These are phyloP conservation scores for Porpolomopsis calyptriformis DNA, from an alignment of 768 basidiomycete genomes.

Conservation along the genomic window DNA sequence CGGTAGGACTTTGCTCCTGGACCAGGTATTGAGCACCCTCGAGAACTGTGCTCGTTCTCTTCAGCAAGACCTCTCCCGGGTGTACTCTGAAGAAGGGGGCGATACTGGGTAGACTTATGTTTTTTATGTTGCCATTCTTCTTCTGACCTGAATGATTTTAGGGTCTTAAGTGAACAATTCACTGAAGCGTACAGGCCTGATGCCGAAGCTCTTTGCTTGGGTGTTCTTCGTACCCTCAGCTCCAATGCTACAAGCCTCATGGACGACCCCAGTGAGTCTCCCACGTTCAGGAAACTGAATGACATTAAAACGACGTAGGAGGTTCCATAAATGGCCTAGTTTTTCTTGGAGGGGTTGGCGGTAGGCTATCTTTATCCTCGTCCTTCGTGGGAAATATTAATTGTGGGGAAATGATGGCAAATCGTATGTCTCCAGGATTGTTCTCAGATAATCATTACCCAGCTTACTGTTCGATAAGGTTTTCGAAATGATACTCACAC, in stretches of 20 bases:
- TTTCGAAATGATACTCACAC: conserved; percentile 34
- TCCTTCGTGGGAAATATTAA: conserved; percentile 35
- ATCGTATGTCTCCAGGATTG: conserved; percentile 13
- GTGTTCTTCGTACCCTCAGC: conserved; percentile 33
- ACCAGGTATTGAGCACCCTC: conserved; percentile 44
- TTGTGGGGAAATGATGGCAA: conserved; percentile 24
- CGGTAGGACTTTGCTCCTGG: conserved; percentile 52
- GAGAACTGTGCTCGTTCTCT: conserved; percentile 51
- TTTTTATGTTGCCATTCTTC: neutral
- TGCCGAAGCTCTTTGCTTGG: conserved; percentile 36
- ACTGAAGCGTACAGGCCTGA: conserved; percentile 37
- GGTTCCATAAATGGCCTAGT: conserved; percentile 26
- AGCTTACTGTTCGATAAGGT: no score
- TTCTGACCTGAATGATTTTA: conserved; percentile 11
- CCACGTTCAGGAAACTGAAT: neutral
- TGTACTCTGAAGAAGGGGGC: conserved; percentile 32
- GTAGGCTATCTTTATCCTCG: conserved; percentile 36
- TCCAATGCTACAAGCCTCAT: conserved; percentile 21
- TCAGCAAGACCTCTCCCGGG: conserved; percentile 45
- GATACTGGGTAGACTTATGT: conserved; percentile 31
- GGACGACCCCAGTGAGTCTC: conserved; percentile 27
- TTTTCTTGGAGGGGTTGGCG: conserved; percentile 40
- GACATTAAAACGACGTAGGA: conserved; percentile 11
- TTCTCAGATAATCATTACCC: no score
- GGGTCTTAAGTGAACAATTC: conserved; percentile 34